Percentiles rank a stretch among this genome's conserved stretches.
phyloP scores from a whole-genome alignment of 2,329 filamentous ascomycete genomes.

The Penicillium thymicola region DNA sequence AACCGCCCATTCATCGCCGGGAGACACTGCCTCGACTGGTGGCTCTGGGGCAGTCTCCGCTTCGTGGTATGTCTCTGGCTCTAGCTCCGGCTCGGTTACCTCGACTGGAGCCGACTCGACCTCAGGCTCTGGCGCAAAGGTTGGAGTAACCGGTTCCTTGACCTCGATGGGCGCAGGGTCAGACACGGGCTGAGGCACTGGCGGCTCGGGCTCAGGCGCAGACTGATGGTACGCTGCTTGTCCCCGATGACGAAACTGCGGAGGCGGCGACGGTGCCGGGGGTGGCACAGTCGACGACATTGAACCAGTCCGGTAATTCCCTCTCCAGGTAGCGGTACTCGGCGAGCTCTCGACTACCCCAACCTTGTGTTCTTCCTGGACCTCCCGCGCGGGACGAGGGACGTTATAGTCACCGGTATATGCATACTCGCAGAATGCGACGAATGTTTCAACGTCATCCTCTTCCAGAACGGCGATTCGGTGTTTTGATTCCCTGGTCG shows the following conservation, averaged over 20 bases:
- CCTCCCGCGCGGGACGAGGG: slow-evolving; percentile 20
- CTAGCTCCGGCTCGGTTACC: background rate
- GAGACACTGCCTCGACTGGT: background rate
- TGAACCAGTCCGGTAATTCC: slow-evolving; percentile 20
- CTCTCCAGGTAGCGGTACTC: slow-evolving; percentile 16
- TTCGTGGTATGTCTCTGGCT: background rate
- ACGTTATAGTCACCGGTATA: slow-evolving; percentile 49
- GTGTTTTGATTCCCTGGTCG: slow-evolving; percentile 45
- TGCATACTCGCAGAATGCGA: slow-evolving; percentile 49
- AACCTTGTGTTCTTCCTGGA: slow-evolving; percentile 18
- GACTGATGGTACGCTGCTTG: background rate
- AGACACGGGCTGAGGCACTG: background rate
- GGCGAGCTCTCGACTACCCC: slow-evolving; percentile 12
- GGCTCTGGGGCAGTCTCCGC: background rate
- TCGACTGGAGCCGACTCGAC: background rate
- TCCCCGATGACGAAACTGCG: slow-evolving; percentile 1
- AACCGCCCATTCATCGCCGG: background rate
- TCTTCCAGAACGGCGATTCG: slow-evolving; percentile 45
- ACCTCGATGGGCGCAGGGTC: background rate
- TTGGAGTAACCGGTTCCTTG: background rate
- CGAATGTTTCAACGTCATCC: slow-evolving; percentile 49
- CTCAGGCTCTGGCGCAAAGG: background rate
- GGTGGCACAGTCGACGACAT: slow-evolving; percentile 29
- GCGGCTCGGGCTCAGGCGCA: background rate
- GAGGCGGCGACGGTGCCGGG: slow-evolving; percentile 32